Evolutionary conservation across 2,329 filamentous ascomycete genomes (phyloP).

Genomic region (Magnaporthiopsis incrustans): DNA sequence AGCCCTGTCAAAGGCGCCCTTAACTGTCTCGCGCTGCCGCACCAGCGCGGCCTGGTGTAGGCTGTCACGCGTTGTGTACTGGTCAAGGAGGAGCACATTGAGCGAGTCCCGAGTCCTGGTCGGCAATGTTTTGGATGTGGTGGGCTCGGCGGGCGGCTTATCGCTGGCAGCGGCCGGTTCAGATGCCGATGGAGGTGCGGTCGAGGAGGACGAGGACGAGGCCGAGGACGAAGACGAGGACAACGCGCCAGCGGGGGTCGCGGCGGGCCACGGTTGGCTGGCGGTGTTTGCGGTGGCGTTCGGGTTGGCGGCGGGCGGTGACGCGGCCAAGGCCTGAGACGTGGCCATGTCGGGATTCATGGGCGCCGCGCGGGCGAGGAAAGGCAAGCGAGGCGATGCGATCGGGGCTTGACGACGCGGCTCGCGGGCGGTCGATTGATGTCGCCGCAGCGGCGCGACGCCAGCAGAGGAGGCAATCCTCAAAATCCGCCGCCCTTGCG

Average conservation of each 20-base stretch:
- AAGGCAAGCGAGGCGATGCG: not conserved
- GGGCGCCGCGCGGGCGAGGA: slow-evolving; percentile 1
- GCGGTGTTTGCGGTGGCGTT: slow-evolving; percentile 15
- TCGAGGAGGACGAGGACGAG: slow-evolving; percentile 13
- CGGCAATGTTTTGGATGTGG: slow-evolving; percentile 3
- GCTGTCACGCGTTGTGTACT: slow-evolving; percentile 45
- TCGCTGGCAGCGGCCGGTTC: slow-evolving; percentile 13
- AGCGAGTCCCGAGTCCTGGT: slow-evolving; percentile 43
- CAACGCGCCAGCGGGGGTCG: slow-evolving; percentile 15
- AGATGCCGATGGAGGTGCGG: slow-evolving; percentile 18
- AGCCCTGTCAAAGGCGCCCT: slow-evolving; percentile 36
- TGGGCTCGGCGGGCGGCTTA: not conserved
- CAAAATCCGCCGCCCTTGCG: not conserved
- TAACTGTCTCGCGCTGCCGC: slow-evolving; percentile 40
- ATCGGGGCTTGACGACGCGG: not conserved
- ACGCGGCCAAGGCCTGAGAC: slow-evolving; percentile 28
- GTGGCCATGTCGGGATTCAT: slow-evolving; percentile 30
- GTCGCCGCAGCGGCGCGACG: slow-evolving; percentile 30
- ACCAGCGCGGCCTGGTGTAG: slow-evolving; percentile 46
- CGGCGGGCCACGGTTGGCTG: slow-evolving; percentile 19
- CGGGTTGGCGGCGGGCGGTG: slow-evolving; percentile 12
- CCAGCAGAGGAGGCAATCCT: slow-evolving; percentile 4
- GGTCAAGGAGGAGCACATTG: slow-evolving; percentile 44
- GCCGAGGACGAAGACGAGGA: slow-evolving; percentile 14
- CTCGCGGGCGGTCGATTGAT: slow-evolving; percentile 10